These are phyloP conservation scores for Fistulina hepatica DNA, from an alignment of 1,284 basidiomycete genomes.

Conservation along the genomic window DNA sequence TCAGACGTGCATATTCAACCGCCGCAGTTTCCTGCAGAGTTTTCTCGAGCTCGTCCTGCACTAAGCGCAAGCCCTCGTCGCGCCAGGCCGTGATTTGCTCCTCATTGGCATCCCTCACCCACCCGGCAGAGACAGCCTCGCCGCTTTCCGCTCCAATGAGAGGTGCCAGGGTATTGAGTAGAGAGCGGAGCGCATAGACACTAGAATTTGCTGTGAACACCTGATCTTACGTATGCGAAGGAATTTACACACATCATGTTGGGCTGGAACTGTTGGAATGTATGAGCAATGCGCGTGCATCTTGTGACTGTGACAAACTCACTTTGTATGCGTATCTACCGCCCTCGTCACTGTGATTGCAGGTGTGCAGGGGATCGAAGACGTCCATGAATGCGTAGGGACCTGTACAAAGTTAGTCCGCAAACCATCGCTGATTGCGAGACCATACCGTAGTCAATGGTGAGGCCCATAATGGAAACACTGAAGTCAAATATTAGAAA, in stretches of 20 bases:
- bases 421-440: too few species aligned
- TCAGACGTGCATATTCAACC: constrained; percentile 48
- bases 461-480: constrained; percentile 78
- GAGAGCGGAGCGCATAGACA: constrained; percentile 66
- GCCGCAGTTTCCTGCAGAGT: constrained; percentile 45
- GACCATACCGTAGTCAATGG: constrained; percentile 95
- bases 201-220: constrained; percentile 26
- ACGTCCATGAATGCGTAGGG: constrained; percentile 96
- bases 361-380: constrained; percentile 77
- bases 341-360: constrained; percentile 84
- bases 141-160: constrained; percentile 72
- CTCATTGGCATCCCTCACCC: constrained; percentile 44
- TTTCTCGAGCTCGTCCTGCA: constrained; percentile 48
- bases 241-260: constrained; percentile 39
- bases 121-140: constrained; percentile 46
- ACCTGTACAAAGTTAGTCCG: too few species aligned
- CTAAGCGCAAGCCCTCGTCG: constrained; percentile 38
- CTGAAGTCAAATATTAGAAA: constrained; percentile 24
- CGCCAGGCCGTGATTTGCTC: constrained; percentile 57
- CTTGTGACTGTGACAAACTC: constrained; percentile 11
- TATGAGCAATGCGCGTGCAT: constrained; percentile 7
- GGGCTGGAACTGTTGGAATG: constrained; percentile 33
- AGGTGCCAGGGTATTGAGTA: constrained; percentile 67
- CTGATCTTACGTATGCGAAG: constrained; percentile 3
- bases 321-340: constrained; percentile 85